Conservation (phyloP, 805 yeast genomes). For the Cyberlindnera euphorbiiphila region DNA sequence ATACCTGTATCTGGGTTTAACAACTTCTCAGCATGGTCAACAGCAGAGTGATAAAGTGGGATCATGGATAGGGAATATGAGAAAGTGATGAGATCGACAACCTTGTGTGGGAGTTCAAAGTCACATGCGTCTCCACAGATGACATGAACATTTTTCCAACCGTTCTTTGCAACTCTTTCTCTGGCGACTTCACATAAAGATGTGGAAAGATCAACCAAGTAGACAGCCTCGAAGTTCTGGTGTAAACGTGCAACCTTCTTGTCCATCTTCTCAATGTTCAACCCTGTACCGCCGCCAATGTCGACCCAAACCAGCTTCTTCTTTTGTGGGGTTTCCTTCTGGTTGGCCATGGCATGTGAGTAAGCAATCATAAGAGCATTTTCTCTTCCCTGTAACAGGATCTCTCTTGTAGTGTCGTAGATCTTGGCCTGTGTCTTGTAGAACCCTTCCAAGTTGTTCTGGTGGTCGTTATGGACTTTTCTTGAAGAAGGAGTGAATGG, state of each 20-base stretch:
- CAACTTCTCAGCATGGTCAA: slow-evolving; percentile 58
- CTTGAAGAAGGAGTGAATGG: slow-evolving; percentile 28
- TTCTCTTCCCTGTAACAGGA: slow-evolving; percentile 67
- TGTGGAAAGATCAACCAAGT: slow-evolving; percentile 72
- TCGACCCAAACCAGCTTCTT: slow-evolving; percentile 65
- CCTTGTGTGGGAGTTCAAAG: slow-evolving; percentile 46
- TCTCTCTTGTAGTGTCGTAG: slow-evolving; percentile 67
- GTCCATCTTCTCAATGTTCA: slow-evolving; percentile 76
- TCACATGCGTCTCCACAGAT: slow-evolving; percentile 73
- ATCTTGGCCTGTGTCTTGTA: slow-evolving; percentile 74
- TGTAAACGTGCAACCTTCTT: slow-evolving; percentile 34
- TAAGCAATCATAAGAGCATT: slow-evolving; percentile 56
- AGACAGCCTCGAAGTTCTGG: slow-evolving; percentile 56
- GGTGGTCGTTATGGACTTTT: slow-evolving; percentile 29
- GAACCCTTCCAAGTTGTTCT: slow-evolving; percentile 49
- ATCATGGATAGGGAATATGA: slow-evolving; percentile 84
- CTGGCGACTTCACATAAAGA: slow-evolving; percentile 72
- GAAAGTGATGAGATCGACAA: slow-evolving; percentile 72
- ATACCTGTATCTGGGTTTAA: slow-evolving; percentile 55
- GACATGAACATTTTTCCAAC: slow-evolving; percentile 60
- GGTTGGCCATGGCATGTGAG: slow-evolving; percentile 42
- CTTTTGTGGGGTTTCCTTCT: slow-evolving; percentile 24
- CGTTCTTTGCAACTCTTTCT: slow-evolving; percentile 45
- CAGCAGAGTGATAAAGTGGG: slow-evolving; percentile 74
- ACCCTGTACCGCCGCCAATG: slow-evolving; percentile 86